Evolutionary conservation across 2,329 filamentous ascomycete genomes (phyloP).

Genomic region (Mollisiaceae sp.): DNA sequence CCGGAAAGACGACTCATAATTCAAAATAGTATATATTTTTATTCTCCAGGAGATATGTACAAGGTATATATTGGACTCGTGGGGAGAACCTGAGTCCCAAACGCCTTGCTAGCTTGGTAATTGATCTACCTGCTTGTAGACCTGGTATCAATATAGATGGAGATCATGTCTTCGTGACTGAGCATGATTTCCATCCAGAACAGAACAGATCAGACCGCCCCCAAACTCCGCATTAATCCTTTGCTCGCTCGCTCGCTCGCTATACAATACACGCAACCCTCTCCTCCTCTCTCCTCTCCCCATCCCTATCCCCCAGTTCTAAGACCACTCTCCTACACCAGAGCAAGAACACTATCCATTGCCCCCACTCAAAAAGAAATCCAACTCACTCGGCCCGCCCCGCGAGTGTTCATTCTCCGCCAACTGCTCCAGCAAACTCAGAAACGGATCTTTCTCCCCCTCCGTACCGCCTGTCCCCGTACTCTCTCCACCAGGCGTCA

Average conservation of each 20-base stretch:
- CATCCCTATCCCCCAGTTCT: not conserved
- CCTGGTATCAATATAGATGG: not conserved
- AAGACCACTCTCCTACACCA: too few species aligned
- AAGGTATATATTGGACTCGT: too few species aligned
- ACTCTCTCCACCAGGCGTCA: conserved; percentile 53
- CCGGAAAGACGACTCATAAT: too few species aligned
- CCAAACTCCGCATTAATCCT: too few species aligned
- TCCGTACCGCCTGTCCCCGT: conserved; percentile 54
- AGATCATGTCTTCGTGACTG: not conserved
- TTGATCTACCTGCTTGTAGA: not conserved
- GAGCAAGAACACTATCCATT: conserved; percentile 5
- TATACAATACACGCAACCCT: not conserved
- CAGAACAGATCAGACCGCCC: not conserved
- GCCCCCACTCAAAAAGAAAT: conserved; percentile 68
- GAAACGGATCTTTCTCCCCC: conserved; percentile 77
- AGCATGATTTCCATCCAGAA: not conserved
- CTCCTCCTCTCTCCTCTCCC: not conserved
- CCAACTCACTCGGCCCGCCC: conserved; percentile 74
- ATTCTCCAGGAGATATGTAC: too few species aligned
- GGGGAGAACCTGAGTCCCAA: not conserved
- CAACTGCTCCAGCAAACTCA: conserved; percentile 79
- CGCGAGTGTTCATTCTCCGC: conserved; percentile 78
- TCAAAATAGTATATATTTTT: too few species aligned
- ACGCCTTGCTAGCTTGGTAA: too few species aligned
- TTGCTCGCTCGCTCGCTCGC: not conserved